Percentiles rank a stretch among this genome's conserved stretches.
phyloP scores from a whole-genome alignment of 345 rosid species.

The Salix koriyanagi region DNA sequence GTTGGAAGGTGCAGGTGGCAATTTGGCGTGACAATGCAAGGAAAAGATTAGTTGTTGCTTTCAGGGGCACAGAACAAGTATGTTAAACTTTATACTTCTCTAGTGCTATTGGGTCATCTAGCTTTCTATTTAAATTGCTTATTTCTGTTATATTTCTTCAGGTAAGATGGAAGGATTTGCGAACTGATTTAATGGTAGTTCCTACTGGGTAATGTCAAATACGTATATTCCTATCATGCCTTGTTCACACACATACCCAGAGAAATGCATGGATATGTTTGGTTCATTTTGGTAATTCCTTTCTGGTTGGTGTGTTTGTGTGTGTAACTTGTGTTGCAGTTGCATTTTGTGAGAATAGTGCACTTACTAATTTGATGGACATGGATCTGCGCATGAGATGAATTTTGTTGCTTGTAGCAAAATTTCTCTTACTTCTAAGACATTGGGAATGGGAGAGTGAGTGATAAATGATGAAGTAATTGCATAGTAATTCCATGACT shows the following conservation, averaged over 20 bases:
- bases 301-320: neutral
- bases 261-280: neutral
- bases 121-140: slow-evolving; percentile 16
- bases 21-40: slow-evolving; percentile 88
- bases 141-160: slow-evolving; percentile 31
- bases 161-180: slow-evolving; percentile 93
- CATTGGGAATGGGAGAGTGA: neutral
- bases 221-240: slow-evolving; percentile 8
- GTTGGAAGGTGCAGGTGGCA: slow-evolving; percentile 58
- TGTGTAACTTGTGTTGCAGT: neutral
- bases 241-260: neutral
- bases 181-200: slow-evolving; percentile 80
- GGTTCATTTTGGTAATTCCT: neutral
- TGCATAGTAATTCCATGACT: neutral
- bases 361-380: neutral
- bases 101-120: slow-evolving; percentile 1
- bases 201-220: slow-evolving; percentile 71
- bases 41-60: slow-evolving; percentile 77
- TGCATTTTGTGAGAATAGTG: neutral
- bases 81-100: slow-evolving; percentile 22
- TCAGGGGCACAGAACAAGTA: slow-evolving; percentile 98
- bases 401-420: neutral
- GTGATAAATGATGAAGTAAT: neutral
- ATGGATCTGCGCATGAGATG: neutral
- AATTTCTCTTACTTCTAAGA: neutral